These are phyloP conservation scores for Hemisphaericaspora xylofermentans DNA, from an alignment of 1,139 yeast species.

Conservation along the genomic window DNA sequence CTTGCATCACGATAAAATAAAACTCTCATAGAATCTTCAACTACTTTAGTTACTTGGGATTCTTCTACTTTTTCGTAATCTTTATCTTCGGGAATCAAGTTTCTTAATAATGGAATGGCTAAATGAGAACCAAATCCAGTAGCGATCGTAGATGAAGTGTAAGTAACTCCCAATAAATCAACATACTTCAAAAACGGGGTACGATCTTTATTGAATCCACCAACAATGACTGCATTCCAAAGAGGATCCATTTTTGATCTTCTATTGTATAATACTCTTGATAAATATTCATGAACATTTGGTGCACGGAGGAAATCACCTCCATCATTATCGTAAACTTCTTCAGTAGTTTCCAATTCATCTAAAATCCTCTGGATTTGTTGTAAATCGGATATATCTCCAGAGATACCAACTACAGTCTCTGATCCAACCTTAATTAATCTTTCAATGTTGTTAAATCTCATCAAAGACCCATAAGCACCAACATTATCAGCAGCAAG, in stretches of 20 bases:
- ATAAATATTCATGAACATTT: conserved; percentile 83
- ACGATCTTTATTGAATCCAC: conserved; percentile 72
- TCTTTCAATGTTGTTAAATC: conserved; percentile 85
- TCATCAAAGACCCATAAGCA: conserved; percentile 86
- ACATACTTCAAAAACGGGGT: conserved; percentile 79
- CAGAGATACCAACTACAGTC: conserved; percentile 90
- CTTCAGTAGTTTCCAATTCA: conserved; percentile 70
- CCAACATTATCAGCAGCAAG: conserved; percentile 96
- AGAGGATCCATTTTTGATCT: conserved; percentile 93
- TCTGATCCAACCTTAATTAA: conserved; percentile 77
- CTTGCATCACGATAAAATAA: conserved; percentile 96
- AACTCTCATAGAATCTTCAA: conserved; percentile 89
- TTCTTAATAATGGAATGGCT: conserved; percentile 89
- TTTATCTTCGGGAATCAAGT: conserved; percentile 74
- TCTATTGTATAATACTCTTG: conserved; percentile 81
- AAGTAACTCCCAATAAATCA: conserved; percentile 89
- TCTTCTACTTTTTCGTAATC: conserved; percentile 70
- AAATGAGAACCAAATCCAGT: conserved; percentile 97
- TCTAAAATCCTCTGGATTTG: conserved; percentile 73
- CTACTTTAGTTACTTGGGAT: conserved; percentile 69
- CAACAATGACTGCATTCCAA: conserved; percentile 93
- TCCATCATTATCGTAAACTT: conserved; percentile 79
- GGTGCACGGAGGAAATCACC: conserved; percentile 74
- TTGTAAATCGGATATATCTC: conserved; percentile 94
- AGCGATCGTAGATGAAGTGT: conserved; percentile 84